phyloP scores from a whole-genome alignment of 257 asterid species.

The Linaria vulgaris region DNA sequence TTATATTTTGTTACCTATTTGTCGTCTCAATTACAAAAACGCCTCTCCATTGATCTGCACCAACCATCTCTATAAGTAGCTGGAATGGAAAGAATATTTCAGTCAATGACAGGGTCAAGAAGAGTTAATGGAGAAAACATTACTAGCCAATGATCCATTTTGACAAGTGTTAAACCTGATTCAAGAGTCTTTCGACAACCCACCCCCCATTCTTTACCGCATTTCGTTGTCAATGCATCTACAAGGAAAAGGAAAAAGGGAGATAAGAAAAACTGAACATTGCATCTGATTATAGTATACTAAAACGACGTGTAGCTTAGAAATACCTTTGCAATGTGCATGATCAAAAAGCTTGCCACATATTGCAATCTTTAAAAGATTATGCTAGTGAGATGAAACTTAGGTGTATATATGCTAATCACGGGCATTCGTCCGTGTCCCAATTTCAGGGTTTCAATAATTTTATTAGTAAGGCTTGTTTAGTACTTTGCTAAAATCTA shows the following conservation, averaged over 20 bases:
- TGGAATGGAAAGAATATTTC: slow-evolving; percentile 39
- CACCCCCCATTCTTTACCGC: slow-evolving; percentile 79
- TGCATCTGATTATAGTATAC: slow-evolving; percentile 11
- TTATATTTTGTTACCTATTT: slow-evolving; percentile 53
- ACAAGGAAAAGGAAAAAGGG: slow-evolving; percentile 29
- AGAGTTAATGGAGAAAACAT: background rate
- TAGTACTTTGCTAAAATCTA: background rate
- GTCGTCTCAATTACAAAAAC: slow-evolving; percentile 90
- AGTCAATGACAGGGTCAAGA: slow-evolving; percentile 10
- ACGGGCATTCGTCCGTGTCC: background rate
- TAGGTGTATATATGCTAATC: background rate
- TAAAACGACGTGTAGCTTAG: no score
- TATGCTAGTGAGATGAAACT: background rate
- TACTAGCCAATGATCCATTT: background rate
- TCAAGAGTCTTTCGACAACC: slow-evolving; percentile 76
- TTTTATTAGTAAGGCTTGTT: background rate
- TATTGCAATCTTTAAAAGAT: background rate
- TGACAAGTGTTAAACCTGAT: slow-evolving; percentile 49
- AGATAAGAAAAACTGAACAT: slow-evolving; percentile 8
- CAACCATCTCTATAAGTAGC: slow-evolving; percentile 84
- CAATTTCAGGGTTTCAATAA: slow-evolving; percentile 6
- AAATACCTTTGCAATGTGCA: no score
- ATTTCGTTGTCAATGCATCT: slow-evolving; percentile 75
- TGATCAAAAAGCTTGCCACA: no score
- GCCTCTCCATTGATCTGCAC: slow-evolving; percentile 70